Evolutionary conservation across 495 filamentous ascomycete genomes (phyloP).

Genomic region (Lentithecium fluviatile): DNA sequence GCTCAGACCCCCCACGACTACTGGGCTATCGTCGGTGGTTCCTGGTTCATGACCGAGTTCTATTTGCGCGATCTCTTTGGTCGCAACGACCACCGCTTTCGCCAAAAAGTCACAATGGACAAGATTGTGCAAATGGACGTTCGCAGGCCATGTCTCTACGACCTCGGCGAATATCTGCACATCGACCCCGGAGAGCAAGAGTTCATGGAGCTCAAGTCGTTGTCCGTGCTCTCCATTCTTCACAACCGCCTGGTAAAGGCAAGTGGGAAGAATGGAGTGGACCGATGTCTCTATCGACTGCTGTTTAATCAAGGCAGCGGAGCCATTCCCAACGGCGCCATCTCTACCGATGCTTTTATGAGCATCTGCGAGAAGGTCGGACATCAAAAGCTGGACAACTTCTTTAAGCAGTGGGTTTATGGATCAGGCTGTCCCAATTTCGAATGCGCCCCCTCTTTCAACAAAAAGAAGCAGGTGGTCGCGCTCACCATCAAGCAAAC

Average conservation of each 20-base stretch:
- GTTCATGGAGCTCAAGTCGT: conserved; percentile 89
- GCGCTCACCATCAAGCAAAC: conserved; percentile 87
- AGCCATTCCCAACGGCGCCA: conserved; percentile 65
- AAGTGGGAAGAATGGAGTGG: conserved; percentile 76
- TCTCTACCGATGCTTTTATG: conserved; percentile 73
- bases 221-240: conserved; percentile 87
- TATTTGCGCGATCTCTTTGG: conserved; percentile 88
- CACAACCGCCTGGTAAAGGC: conserved; percentile 86
- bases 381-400: conserved; percentile 76
- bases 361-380: conserved; percentile 81
- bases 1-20: conserved; percentile 75
- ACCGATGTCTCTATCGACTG: conserved; percentile 77
- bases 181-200: conserved; percentile 81
- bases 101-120: conserved; percentile 84
- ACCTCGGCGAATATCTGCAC: conserved; percentile 72
- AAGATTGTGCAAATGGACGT: conserved; percentile 77
- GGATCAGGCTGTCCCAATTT: conserved; percentile 86
- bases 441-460: conserved; percentile 81
- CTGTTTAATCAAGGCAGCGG: conserved; percentile 80
- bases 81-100: conserved; percentile 89
- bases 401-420: conserved; percentile 92
- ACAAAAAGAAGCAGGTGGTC: conserved; percentile 95
- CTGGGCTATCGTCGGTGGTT: conserved; percentile 89
- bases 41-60: conserved; percentile 88
- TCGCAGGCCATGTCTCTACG: conserved; percentile 75